Percentiles rank a stretch among this genome's conserved stretches.
These are phyloP conservation scores for Leccinum truebloodii DNA, from an alignment of 768 basidiomycete species.

Conservation along the genomic window DNA sequence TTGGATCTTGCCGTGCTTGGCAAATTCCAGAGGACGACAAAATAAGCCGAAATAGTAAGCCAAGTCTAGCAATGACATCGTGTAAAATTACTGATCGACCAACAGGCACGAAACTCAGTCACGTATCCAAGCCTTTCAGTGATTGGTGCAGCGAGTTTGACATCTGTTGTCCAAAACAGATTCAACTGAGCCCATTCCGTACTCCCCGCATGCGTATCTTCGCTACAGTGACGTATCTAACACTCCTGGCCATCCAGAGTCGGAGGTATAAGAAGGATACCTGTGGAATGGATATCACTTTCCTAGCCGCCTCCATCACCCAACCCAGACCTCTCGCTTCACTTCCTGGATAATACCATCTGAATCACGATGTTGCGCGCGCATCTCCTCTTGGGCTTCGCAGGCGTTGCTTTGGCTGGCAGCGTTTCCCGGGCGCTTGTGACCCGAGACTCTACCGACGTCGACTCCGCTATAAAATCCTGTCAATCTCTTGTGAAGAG, in stretches of 20 bases:
- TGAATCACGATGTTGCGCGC: constrained; percentile 2
- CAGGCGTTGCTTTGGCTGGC: constrained; percentile 8
- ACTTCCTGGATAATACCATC: not conserved
- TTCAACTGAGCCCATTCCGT: not conserved
- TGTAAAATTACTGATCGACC: too few relatives aligned
- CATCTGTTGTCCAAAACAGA: not conserved
- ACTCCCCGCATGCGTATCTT: not conserved
- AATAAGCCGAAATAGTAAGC: too few relatives aligned
- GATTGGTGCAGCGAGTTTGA: not conserved
- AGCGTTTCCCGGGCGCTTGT: constrained; percentile 2
- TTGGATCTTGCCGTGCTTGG: too few relatives aligned
- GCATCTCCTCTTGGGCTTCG: not conserved
- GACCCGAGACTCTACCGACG: constrained; percentile 14
- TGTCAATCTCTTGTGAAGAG: constrained; percentile 22
- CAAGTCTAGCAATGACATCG: too few relatives aligned
- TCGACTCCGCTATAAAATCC: not conserved
- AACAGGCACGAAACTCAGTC: not conserved
- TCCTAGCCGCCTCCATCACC: not conserved
- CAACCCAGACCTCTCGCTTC: not conserved
- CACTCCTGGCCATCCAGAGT: not conserved
- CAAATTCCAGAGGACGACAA: too few relatives aligned
- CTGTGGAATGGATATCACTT: not conserved
- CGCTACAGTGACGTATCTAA: not conserved
- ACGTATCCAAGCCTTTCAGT: not conserved
- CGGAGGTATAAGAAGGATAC: not conserved